These are phyloP conservation scores for Circinella minor DNA, from an alignment of 371 early-diverging fungal species.

Conservation along the genomic window DNA sequence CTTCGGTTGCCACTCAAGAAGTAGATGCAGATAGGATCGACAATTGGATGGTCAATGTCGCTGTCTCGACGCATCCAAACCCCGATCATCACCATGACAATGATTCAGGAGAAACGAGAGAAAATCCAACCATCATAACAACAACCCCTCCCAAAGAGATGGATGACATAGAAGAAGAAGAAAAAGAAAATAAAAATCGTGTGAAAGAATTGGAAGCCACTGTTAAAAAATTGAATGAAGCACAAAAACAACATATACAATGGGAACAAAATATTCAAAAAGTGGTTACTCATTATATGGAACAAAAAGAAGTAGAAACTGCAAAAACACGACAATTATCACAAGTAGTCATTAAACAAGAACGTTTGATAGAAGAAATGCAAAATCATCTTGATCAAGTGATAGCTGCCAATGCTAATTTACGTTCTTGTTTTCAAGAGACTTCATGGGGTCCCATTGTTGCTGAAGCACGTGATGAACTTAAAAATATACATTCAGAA, in stretches of 20 bases:
- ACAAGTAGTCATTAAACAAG: slow-evolving; percentile 36
- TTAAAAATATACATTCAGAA: slow-evolving; percentile 1
- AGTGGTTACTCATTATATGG: slow-evolving; percentile 16
- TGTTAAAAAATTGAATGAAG: slow-evolving; percentile 9
- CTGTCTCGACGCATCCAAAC: slow-evolving; percentile 10
- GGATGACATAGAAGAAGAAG: background rate
- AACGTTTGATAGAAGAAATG: slow-evolving; percentile 29
- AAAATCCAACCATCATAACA: background rate
- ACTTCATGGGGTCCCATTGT: slow-evolving; percentile 7
- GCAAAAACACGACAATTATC: slow-evolving; percentile 27
- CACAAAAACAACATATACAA: slow-evolving; percentile 19
- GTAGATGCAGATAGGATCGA: slow-evolving; percentile 12
- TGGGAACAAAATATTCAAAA: slow-evolving; percentile 18
- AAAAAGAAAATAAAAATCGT: slow-evolving; percentile 8
- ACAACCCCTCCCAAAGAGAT: background rate
- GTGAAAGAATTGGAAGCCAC: slow-evolving; percentile 14
- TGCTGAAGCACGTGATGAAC: slow-evolving; percentile 9
- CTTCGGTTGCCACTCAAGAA: slow-evolving; percentile 1
- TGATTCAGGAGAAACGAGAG: background rate
- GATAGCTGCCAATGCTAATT: slow-evolving; percentile 7
- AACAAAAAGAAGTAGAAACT: slow-evolving; percentile 25
- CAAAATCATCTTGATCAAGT: slow-evolving; percentile 10
- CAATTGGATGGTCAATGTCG: slow-evolving; percentile 19
- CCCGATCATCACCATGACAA: background rate
- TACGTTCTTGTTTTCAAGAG: slow-evolving; percentile 14